Base-by-base conservation (phyloP, 345 rosid genomes). In the Raphanus raphanistrum region DNA sequence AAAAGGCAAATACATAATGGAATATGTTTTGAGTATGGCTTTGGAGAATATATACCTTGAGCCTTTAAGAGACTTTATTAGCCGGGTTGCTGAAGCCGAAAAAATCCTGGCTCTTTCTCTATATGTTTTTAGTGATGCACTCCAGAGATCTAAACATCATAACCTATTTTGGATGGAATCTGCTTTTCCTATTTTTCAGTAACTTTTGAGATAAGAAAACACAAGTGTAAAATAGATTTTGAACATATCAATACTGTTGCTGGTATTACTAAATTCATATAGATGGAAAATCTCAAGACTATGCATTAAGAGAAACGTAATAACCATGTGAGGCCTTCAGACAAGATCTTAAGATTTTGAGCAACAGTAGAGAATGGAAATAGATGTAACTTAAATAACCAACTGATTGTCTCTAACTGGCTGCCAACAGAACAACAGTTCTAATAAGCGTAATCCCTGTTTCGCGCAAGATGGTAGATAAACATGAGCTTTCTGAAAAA, bases 31-130 rank as follows among this genome's bases (percentile, higher is more conserved):
- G 21, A 4, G 38, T 45, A 55, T 48, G 33, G 36, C 59, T 73
- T 17, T n/a, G n/a, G n/a, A 66, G 76, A 64, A 71, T 21, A 55
- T 48, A 60, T 55, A 93, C 98, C 85, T 90, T n/a, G n/a, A n/a
- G n/a, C n/a, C n/a, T n/a, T n/a, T n/a, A n/a, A n/a, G n/a, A n/a
- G n/a, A n/a, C n/a, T n/a, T n/a, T n/a, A n/a, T n/a, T n/a, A n/a
- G n/a, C n/a, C n/a, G n/a, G n/a, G n/a, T n/a, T n/a, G 97, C 72
- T 90, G 98, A 76, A 95, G 98, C 98, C 98, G 90, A 73, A 85
- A 92, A 28, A 92, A 81, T 60, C 90, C 99, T 71, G 84, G 76
- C 38, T 96, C 96, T 86, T 90, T 90, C 82, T 85, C 85, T 67
- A 96, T 96, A 27, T 27, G 28, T 27, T 27, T 27, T 27, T 27